Conservation (phyloP, 345 rosid genomes). For the Eutrema yunnanense region DNA sequence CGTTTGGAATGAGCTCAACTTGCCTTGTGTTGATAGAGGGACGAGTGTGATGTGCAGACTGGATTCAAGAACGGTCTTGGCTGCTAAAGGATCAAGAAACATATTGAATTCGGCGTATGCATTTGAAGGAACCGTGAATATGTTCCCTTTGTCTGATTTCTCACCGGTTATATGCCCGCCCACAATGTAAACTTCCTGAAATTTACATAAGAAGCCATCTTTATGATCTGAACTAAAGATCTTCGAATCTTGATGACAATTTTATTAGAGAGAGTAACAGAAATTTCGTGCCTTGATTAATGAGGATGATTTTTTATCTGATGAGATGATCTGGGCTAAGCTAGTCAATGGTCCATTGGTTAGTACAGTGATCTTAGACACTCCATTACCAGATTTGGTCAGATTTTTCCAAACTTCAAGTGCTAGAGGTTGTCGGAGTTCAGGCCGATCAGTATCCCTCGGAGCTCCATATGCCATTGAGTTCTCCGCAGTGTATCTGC, state of each 20-base stretch:
- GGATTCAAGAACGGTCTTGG: slow-evolving; percentile 63
- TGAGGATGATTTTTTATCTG: slow-evolving; percentile 35
- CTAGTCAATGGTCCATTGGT: slow-evolving; percentile 83
- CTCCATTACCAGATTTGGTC: slow-evolving; percentile 32
- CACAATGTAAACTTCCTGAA: slow-evolving; percentile 66
- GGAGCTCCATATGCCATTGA: slow-evolving; percentile 60
- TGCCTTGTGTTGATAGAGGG: slow-evolving; percentile 58
- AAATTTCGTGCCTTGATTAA: slow-evolving; percentile 47
- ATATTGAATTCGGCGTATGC: slow-evolving; percentile 70
- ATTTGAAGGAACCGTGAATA: slow-evolving; percentile 45
- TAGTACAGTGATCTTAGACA: slow-evolving; percentile 58
- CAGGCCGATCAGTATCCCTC: slow-evolving; percentile 59
- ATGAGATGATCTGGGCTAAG: slow-evolving; percentile 55
- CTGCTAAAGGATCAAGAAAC: slow-evolving; percentile 85
- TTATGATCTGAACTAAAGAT: background rate
- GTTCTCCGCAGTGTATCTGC: slow-evolving; percentile 79
- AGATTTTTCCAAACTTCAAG: slow-evolving; percentile 63
- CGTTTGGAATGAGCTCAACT: slow-evolving; percentile 37
- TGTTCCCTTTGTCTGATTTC: slow-evolving; percentile 46
- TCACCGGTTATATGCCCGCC: slow-evolving; percentile 65
- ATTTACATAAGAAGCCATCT: background rate
- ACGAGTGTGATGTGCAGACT: slow-evolving; percentile 56
- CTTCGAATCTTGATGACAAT: background rate
- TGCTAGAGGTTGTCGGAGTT: slow-evolving; percentile 68
- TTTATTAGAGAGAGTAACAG: background rate